Evolutionary conservation across 306 rosid species (phyloP), one percentile per base, ranked within the genome.

Genomic region (Argentina anserina): DNA sequence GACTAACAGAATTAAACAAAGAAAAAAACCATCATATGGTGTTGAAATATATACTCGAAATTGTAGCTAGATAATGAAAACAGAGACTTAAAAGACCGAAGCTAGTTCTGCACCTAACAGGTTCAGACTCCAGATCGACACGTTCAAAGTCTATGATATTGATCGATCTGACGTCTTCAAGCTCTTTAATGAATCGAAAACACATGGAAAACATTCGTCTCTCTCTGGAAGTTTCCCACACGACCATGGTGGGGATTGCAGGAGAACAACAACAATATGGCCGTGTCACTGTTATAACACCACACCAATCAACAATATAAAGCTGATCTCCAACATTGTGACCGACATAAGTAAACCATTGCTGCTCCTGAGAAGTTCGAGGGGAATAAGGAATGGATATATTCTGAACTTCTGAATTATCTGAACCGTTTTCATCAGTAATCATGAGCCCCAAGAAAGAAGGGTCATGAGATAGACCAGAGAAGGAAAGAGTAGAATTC

Each of bases 21-120:
- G 9, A 9, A 3, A 3, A 26, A 23, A 9, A 23, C 31, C 29
- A 53, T 53, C 31, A n/a, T n/a, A 20, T 50, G 58, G 25, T 50
- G 12, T 50, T 50, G 58, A 49, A 42, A 42, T 42, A 42, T 11
- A 52, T n/a, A 21, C 58, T 52, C 28, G 58, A 52, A 50, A 21
- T 23, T 26, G 40, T 49, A n/a, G 11, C 11, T 43, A 28, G 25
- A 5, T 18, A 21, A 67, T 75, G 80, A 60, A 80, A 52, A 45
- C 61, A 62, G 65, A 65, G 67, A 60, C 59, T 42, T 10, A 46
- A 21, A 9, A 5, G 46, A 39, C 58, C 29, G 9, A 12, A 45
- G 50, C 49, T 26, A 14, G 42, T 66, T 12, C 14, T 68, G 66
- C 63, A 43, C 20, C 52, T 31, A 55, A 56, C 23, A 41, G 29